Evolutionary conservation across 164 flowering plant species (phyloP), one percentile per base, ranked within the genome.

Genomic region (Dillenia suffruticosa): DNA sequence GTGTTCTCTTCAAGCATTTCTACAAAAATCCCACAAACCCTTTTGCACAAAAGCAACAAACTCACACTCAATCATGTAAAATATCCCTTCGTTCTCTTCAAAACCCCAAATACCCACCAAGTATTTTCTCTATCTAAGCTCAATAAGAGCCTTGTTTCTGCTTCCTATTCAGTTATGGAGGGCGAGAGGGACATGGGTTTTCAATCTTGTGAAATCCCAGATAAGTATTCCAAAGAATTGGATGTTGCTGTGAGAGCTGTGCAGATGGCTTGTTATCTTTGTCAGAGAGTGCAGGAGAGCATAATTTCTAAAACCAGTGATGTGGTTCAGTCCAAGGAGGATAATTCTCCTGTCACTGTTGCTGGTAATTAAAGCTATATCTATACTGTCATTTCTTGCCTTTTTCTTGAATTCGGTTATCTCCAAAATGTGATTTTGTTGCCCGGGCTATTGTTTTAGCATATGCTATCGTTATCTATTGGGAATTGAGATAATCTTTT

Each of bases 251-350:
- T 89, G 46, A 72, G 75, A 67, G 84, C 85, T 54, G 87, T 86
- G 0, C 96, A 89, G 63, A 76, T 86, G 84, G 92, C 87, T 0
- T 89, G 89, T 46, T 75, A 79, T 50, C 74, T 89, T 3, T 84
- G 89, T 62, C 83, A 75, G 62, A 81, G 67, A 70, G 84, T 88
- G 45, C 91, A 88, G 51, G 73, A 73, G 9, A 61, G 72, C 50
- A 74, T 86, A 75, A 58, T 84, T 69, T 65, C 79, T 43, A 67
- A 68, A 58, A 70, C 17, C 62, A 57, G 54, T 14, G 64, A 64
- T 24, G 79, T 63, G 49, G 79, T 84, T 51, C 70, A 77, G 54
- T 77, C 89, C 46, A 84, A 88, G 72, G 91, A 85, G 9, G 95
- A 84, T 54, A 48, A 80, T 72, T 85, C 91, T 49, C 89, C 77